phyloP scores from a whole-genome alignment of 306 rosid species.

The Cicer cuneatum region DNA sequence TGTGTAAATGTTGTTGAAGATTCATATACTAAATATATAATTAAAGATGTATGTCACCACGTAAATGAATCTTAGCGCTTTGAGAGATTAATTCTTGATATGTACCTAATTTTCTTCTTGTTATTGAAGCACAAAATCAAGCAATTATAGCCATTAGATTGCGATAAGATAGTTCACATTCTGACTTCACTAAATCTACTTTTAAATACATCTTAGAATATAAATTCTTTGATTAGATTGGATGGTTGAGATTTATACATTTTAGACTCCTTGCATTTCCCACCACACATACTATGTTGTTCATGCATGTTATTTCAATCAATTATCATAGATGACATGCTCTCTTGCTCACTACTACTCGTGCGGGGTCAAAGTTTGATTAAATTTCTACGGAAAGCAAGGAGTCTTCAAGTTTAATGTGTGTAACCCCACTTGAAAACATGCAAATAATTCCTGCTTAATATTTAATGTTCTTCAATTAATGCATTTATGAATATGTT shows the following conservation, averaged over 20 bases:
- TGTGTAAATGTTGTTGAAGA: too few relatives aligned
- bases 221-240: neutral
- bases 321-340: neutral
- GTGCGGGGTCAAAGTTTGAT: neutral
- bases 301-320: neutral
- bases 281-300: neutral
- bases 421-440: slow-evolving; percentile 2
- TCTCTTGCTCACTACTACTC: neutral
- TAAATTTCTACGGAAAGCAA: neutral
- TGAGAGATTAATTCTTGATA: neutral
- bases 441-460: neutral
- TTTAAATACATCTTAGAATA: neutral
- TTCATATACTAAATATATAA: too few relatives aligned
- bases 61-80: neutral
- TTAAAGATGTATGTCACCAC: neutral
- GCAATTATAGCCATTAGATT: neutral
- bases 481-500: neutral
- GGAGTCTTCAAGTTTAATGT: neutral
- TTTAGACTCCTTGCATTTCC: too few relatives aligned
- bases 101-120: neutral
- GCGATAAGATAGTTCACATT: neutral
- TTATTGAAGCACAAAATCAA: neutral
- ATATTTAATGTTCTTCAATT: neutral
- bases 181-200: neutral
- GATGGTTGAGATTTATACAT: neutral